Base-by-base conservation (phyloP, 805 yeast species). In the Zygotorulaspora danielsina region DNA sequence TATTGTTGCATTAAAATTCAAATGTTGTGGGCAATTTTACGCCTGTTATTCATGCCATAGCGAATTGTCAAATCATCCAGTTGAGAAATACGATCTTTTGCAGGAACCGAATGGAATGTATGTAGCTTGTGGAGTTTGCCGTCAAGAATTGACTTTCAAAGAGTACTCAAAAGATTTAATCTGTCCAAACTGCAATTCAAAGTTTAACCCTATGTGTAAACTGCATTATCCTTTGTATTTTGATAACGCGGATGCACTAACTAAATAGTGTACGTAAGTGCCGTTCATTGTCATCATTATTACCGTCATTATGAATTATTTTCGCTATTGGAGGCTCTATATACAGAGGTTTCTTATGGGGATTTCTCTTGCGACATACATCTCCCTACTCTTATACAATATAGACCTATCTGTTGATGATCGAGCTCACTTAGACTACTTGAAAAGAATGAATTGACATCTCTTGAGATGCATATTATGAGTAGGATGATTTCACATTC, bases 121-220 rank as follows among this genome's bases (percentile, higher is more conserved):
- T 16, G 45, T 61, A 2, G 17, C 59, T 3, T 63, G 67, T 36
- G 67, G 67, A 1, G 49, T 42, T 11, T 63, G 67, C 38, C 40
- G 46, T 8, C 28, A 31, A 1, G 50, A 53, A 34, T 46, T 61
- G 54, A 53, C 58, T 1, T 63, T 61, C 33, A 32, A 43, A 1
- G 43, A 54, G 30, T 63, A 63, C 32, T 17, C 26, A 5, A 27
- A 18, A 4, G 22, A 20, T 13, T 29, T 50, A 5, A 30, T 34
- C 15, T 63, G 67, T 40, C 47, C 44, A 2, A 28, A 35, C 10
- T 63, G 67, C 29, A 3, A 34, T 1, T 33, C 56, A 1, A 17
- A 19, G 6, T 63, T 63, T 26, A 63, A 63, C 38, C 64, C 65
- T 2, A 56, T 52, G 16, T 63, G 67, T 32, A 55, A 50, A 38